phyloP scores from a whole-genome alignment of 2,329 filamentous ascomycete genomes.

The Pestalotiopsis sp. region DNA sequence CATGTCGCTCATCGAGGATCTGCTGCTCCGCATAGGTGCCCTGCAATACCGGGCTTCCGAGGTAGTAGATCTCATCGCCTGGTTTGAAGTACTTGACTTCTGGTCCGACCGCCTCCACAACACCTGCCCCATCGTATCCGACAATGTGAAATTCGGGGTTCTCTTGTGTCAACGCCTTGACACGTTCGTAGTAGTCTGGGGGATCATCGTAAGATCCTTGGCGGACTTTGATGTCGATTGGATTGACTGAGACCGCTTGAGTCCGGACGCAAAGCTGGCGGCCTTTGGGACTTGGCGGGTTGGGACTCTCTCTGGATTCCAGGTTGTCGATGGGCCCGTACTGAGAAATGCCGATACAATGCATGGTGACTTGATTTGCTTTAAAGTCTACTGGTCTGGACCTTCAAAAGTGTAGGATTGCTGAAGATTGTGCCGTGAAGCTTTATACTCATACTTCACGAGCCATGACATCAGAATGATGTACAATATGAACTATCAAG shows the following conservation, averaged over 20 bases:
- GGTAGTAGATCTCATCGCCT: conserved; percentile 47
- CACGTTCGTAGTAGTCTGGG: conserved; percentile 38
- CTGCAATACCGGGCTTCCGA: conserved; percentile 39
- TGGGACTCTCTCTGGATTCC: not conserved
- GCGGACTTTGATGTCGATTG: conserved; percentile 41
- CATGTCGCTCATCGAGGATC: conserved; percentile 19
- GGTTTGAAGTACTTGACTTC: conserved; percentile 36
- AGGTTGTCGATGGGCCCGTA: not conserved
- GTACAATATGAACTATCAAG: too few relatives aligned
- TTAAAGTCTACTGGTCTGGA: too few relatives aligned
- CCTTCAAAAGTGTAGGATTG: too few relatives aligned
- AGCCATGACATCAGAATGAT: too few relatives aligned
- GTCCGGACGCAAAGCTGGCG: conserved; percentile 19
- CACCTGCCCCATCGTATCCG: conserved; percentile 30
- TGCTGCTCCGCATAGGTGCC: conserved; percentile 45
- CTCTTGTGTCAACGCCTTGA: conserved; percentile 24
- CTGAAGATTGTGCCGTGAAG: too few relatives aligned
- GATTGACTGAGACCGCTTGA: conserved; percentile 40
- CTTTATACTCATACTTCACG: too few relatives aligned
- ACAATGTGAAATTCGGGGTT: not conserved
- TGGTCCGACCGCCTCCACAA: conserved; percentile 36
- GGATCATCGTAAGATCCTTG: conserved; percentile 38
- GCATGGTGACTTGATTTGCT: not conserved
- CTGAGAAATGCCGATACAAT: not conserved
- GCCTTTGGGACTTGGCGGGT: not conserved